Base-by-base conservation (phyloP, 2,329 filamentous ascomycete genomes). In the Phialophora verrucosa region DNA sequence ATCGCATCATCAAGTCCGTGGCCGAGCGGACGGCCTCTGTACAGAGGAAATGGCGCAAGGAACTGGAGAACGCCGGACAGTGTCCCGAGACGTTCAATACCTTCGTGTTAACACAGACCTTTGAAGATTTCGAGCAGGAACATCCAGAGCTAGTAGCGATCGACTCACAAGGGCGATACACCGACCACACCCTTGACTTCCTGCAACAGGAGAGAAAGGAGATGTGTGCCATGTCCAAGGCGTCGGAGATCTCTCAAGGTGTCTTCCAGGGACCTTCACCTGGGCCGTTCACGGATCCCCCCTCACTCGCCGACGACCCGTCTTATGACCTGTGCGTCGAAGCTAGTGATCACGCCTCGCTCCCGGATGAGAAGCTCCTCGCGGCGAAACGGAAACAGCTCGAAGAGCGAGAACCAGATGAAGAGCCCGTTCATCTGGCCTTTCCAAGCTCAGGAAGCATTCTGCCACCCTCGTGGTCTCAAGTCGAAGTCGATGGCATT, bases 401-500 rank as follows among this genome's bases (percentile, higher is more conserved):
- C 0, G 78, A 84, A 54, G 79, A 79, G 49, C 61, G 67, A 31
- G 61, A 62, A 11, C 51, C 59, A 20, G 64, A 68, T 23, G 64
- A 69, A 25, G 79, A 81, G 4, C 79, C 85, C 14, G 79, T 88
- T 67, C 82, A 85, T 69, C 80, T 96, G 60, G 91, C 96, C 71
- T 98, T 98, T 68, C 94, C 94, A 0, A 95, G 93, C 0, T 97
- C 94, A 1, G 95, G 95, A n/a, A 96, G 92, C 73, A 91, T 98
- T 63, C 84, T 94, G 73, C 90, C 92, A 2, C 91, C 93, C 1
- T 91, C 90, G 0, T 96, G 91, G 86, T 92, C 90, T 1, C 91
- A 93, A 66, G 83, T 85, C 8, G 94, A 97, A 77, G 87, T 91
- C 1, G 92, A 97, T 74, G 91, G 89, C 29, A 88, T 98, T 50